Evolutionary conservation across 345 rosid species (phyloP), one percentile per base, ranked within the genome.

Genomic region (Orychophragmus violaceus): DNA sequence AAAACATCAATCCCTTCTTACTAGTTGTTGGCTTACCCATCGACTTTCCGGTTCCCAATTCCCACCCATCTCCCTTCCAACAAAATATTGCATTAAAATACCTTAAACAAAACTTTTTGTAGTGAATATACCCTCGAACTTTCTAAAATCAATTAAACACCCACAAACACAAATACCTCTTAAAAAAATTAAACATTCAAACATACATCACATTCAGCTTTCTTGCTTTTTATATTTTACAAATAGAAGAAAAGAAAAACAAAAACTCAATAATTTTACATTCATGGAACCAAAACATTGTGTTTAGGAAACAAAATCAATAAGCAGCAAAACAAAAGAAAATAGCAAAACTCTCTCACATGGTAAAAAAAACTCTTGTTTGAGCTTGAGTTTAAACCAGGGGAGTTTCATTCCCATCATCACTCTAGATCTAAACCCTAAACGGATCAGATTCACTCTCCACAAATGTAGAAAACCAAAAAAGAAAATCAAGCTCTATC

Each of bases 351-450:
- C 70, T 63, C 76, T 44, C 75, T 21, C 76, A 64, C 71, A 57
- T 64, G 64, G 76, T 72, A 29, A 53, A 41, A 49, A 44, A 53
- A 71, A 61, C 73, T 68, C 73, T 16, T 22, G 72, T 27, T 59
- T 48, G 37, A 24, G 52, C 27, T 46, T 46, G 44, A 44, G 35
- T 66, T 55, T 18, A 52, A 67, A 71, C 66, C 70, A 64, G 65
- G 76, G 76, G 76, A 72, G 76, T 64, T 72, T 72, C 76, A 45
- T 64, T 64, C 54, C 60, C 71, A 72, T 72, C 66, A 72, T 57
- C 52, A 64, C 66, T 36, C 60, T 64, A 72, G 14, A 56, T 57
- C 71, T 64, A 64, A 72, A 72, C 76, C 76, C 66, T 72, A 72
- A 35, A 48, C 64, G 71, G 70, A 56, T 72, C 41, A 72, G 76